Percentiles rank a stretch among this genome's conserved stretches.
phyloP scores from a whole-genome alignment of 1,139 yeast genomes.

The Yamadazyma conglobata region DNA sequence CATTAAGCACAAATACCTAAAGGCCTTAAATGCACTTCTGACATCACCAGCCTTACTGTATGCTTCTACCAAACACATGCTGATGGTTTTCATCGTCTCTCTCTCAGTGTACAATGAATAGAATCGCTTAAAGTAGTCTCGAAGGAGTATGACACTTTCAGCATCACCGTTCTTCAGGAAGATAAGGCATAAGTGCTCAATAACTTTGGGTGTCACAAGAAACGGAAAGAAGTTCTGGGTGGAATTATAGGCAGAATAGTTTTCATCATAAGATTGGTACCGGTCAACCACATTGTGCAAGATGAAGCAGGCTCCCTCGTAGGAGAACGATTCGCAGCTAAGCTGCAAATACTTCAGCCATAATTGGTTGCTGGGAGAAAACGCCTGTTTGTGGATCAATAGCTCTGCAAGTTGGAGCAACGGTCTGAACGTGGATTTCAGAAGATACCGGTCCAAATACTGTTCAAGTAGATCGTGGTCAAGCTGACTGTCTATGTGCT shows the following conservation, averaged over 20 bases:
- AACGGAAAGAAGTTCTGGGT: conserved; percentile 24
- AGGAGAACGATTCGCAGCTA: conserved; percentile 24
- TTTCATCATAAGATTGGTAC: conserved; percentile 16
- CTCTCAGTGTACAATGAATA: conserved; percentile 35
- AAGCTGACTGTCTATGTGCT: conserved; percentile 6
- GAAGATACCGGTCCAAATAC: conserved; percentile 10
- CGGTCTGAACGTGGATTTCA: conserved; percentile 16
- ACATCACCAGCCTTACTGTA: conserved; percentile 23
- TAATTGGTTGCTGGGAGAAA: conserved; percentile 30
- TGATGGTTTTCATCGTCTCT: conserved; percentile 24
- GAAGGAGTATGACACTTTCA: conserved; percentile 27
- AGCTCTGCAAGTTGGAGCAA: conserved; percentile 26
- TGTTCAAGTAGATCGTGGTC: conserved; percentile 19
- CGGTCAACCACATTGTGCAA: conserved; percentile 38
- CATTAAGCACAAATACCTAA: conserved; percentile 20
- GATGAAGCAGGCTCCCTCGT: conserved; percentile 32
- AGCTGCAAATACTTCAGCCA: conserved; percentile 31
- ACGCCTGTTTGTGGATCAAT: conserved; percentile 12
- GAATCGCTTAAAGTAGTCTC: conserved; percentile 35
- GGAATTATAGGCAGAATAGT: conserved; percentile 16
- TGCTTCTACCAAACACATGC: conserved; percentile 30
- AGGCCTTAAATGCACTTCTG: conserved; percentile 23
- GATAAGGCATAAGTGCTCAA: conserved; percentile 27
- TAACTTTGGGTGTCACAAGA: conserved; percentile 23
- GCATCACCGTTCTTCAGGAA: conserved; percentile 28